phyloP scores from a whole-genome alignment of 805 yeast species.

The Dipodascus geniculatus region DNA sequence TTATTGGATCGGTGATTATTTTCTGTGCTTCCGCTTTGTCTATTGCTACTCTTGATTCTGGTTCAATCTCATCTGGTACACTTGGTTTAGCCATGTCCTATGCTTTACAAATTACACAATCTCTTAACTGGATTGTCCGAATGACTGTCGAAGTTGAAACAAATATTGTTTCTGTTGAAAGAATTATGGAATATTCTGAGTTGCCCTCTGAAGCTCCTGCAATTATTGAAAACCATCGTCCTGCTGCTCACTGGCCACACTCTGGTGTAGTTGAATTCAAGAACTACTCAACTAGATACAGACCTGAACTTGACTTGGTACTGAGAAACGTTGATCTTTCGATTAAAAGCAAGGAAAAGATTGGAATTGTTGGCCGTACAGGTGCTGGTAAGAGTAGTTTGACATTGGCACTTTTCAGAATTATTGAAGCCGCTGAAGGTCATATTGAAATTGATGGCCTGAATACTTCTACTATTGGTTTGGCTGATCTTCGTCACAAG shows the following conservation, averaged over 20 bases:
- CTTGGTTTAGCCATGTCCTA: constrained; percentile 92
- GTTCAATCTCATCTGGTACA: constrained; percentile 73
- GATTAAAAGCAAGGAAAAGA: constrained; percentile 65
- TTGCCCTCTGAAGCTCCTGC: constrained; percentile 78
- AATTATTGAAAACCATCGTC: constrained; percentile 50
- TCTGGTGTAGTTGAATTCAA: constrained; percentile 56
- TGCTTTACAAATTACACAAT: constrained; percentile 84
- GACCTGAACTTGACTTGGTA: constrained; percentile 71
- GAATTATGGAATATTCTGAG: constrained; percentile 79
- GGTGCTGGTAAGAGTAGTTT: constrained; percentile 93
- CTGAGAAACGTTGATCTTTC: constrained; percentile 53
- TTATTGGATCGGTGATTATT: constrained; percentile 80
- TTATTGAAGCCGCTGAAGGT: constrained; percentile 70
- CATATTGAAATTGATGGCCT: constrained; percentile 60
- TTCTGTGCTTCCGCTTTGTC: constrained; percentile 77
- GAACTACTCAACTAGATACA: constrained; percentile 72
- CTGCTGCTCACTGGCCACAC: constrained; percentile 62
- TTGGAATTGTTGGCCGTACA: constrained; percentile 94
- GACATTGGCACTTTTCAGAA: constrained; percentile 72
- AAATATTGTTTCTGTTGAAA: constrained; percentile 91
- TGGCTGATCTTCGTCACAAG: constrained; percentile 63
- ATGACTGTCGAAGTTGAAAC: constrained; percentile 99
- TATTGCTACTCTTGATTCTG: constrained; percentile 54
- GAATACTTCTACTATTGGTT: constrained; percentile 55
- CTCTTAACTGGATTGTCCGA: constrained; percentile 94